phyloP scores from a whole-genome alignment of 345 rosid genomes.

The Hypericum androsaemum region DNA sequence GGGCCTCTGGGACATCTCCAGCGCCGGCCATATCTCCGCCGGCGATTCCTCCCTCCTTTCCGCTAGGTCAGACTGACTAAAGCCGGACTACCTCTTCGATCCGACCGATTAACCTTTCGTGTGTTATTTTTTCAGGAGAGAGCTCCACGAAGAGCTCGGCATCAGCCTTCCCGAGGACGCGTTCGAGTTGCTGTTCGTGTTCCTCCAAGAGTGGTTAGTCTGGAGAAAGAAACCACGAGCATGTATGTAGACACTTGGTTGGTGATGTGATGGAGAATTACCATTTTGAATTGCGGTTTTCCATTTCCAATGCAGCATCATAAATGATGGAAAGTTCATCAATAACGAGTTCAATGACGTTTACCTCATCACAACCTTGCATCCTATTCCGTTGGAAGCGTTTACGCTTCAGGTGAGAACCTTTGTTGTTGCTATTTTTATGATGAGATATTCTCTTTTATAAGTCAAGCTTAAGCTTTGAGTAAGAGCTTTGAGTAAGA shows the following conservation, averaged over 20 bases:
- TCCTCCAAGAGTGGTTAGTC: conserved; percentile 72
- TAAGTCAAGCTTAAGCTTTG: no score
- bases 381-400: conserved; percentile 87
- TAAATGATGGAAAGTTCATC: conserved; percentile 69
- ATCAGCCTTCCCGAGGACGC: conserved; percentile 77
- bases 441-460: neutral
- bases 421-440: neutral
- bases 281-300: conserved; percentile 4
- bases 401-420: conserved; percentile 79
- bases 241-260: no score
- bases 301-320: conserved; percentile 43
- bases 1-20: conserved; percentile 82
- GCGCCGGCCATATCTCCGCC: conserved; percentile 95
- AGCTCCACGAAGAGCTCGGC: conserved; percentile 89
- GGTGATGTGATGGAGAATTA: no score
- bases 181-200: conserved; percentile 61
- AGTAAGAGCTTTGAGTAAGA: no score
- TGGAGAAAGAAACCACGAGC: neutral
- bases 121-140: conserved; percentile 46
- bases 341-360: conserved; percentile 88
- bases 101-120: neutral
- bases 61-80: conserved; percentile 41
- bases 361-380: conserved; percentile 62
- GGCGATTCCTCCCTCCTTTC: conserved; percentile 68
- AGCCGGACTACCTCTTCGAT: neutral